Evolutionary conservation across 1,284 basidiomycete genomes (phyloP).

Genomic region (Irpex lacteus): DNA sequence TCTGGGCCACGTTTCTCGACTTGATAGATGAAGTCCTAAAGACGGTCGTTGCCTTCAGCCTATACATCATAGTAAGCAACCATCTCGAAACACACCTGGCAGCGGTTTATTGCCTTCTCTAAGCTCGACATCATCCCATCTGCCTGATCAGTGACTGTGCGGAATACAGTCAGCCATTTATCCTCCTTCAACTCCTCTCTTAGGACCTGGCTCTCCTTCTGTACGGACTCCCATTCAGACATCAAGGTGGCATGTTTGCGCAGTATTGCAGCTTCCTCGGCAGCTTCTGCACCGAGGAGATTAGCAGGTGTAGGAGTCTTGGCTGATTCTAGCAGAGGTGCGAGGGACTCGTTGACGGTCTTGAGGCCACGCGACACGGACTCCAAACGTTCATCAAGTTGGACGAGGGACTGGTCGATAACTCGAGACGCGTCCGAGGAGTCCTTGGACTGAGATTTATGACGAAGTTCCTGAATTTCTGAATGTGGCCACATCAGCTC

Average conservation of each 20-base stretch:
- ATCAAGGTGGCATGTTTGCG: constrained; percentile 69
- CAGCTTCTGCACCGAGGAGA: constrained; percentile 30
- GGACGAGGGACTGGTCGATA: constrained; percentile 79
- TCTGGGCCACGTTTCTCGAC: constrained; percentile 58
- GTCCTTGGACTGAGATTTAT: constrained; percentile 71
- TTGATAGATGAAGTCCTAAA: constrained; percentile 80
- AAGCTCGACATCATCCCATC: constrained; percentile 96
- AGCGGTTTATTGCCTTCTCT: constrained; percentile 85
- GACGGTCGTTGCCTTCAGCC: neutral
- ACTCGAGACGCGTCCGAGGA: constrained; percentile 54
- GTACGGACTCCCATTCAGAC: constrained; percentile 77
- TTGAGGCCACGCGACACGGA: constrained; percentile 68
- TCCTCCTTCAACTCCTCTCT: constrained; percentile 93
- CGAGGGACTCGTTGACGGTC: constrained; percentile 58
- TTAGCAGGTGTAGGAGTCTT: constrained; percentile 43
- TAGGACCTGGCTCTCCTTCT: constrained; percentile 78
- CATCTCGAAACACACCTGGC: constrained; percentile 53
- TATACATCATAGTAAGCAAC: too few species aligned
- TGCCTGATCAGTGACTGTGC: constrained; percentile 88
- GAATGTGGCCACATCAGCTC: constrained; percentile 12
- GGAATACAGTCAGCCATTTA: constrained; percentile 93
- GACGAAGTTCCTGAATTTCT: constrained; percentile 85
- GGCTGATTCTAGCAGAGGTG: constrained; percentile 50
- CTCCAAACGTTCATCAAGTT: constrained; percentile 78
- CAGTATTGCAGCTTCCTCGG: constrained; percentile 52